Percentiles rank a stretch among this genome's conserved stretches.
phyloP scores from a whole-genome alignment of 352 stramenopile genomes.

The Phytophthora capsici region DNA sequence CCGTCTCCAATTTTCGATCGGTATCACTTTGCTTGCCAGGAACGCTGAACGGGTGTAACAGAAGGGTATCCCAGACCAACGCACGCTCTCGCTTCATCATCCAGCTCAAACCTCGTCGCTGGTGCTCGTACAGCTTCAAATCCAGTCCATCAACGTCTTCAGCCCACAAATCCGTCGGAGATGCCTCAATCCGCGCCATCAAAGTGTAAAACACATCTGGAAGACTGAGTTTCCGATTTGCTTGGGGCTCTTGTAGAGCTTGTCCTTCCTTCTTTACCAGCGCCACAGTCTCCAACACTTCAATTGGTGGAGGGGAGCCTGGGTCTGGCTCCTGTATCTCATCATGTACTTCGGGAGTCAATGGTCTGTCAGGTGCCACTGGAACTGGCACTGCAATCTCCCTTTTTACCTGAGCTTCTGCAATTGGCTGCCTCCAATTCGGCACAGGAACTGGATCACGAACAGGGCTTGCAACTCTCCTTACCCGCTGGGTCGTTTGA shows the following conservation, averaged over 20 bases:
- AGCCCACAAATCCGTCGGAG: constrained; percentile 59
- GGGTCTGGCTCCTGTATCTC: constrained; percentile 1
- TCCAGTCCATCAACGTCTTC: no score
- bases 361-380: neutral
- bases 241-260: neutral
- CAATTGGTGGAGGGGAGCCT: neutral
- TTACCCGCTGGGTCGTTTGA: neutral
- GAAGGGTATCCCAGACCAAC: no score
- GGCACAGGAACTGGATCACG: no score
- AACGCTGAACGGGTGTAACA: no score
- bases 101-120: no score
- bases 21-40: no score
- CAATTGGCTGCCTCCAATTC: neutral
- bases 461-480: neutral
- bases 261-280: constrained; percentile 1
- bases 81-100: no score
- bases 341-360: neutral
- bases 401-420: neutral
- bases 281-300: constrained; percentile 4
- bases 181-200: constrained; percentile 43
- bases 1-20: no score
- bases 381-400: neutral
- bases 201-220: constrained; percentile 68
- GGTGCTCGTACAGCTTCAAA: no score
- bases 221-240: constrained; percentile 43